A percentile compares a stretch with the other conserved stretches of the same genome.
Evolutionary conservation across 192 early-diverging fungal species (phyloP).

Genomic region (Podila epigama): DNA sequence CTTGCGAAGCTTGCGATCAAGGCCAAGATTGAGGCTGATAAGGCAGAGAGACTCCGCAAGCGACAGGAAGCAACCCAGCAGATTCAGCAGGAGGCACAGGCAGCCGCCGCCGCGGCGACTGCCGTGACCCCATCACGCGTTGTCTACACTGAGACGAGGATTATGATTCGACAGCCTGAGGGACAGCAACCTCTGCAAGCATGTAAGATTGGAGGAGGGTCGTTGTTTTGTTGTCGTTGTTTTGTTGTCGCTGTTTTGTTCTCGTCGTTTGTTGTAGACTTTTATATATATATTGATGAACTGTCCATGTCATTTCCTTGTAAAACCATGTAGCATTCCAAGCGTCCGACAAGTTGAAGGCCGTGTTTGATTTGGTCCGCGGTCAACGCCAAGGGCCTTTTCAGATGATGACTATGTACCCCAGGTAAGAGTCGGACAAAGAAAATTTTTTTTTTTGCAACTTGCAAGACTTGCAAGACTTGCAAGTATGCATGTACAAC

Average conservation of each 20-base stretch:
- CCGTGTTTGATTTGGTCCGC: slow-evolving; percentile 67
- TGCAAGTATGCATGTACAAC: neutral
- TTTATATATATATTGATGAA: neutral
- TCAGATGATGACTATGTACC: slow-evolving; percentile 76
- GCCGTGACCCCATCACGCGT: slow-evolving; percentile 50
- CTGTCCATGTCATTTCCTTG: neutral
- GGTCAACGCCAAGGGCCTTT: slow-evolving; percentile 55
- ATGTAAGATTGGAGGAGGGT: slow-evolving; percentile 21
- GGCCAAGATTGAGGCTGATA: slow-evolving; percentile 83
- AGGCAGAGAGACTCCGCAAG: slow-evolving; percentile 71
- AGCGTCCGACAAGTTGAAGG: slow-evolving; percentile 62
- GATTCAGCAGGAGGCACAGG: neutral
- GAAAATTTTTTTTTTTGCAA: too few relatives aligned
- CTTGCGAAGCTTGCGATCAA: slow-evolving; percentile 78
- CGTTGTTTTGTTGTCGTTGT: neutral
- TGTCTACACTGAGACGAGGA: slow-evolving; percentile 76
- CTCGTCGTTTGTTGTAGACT: neutral
- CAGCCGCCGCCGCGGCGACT: slow-evolving; percentile 25
- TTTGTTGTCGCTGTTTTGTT: neutral
- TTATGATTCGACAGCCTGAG: slow-evolving; percentile 75
- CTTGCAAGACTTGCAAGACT: neutral
- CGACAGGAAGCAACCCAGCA: slow-evolving; percentile 46
- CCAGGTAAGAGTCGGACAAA: slow-evolving; percentile 49
- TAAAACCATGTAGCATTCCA: slow-evolving; percentile 57
- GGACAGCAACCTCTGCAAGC: slow-evolving; percentile 44